Base-by-base conservation (phyloP, 495 filamentous ascomycete genomes). In the Acidomyces sp. region DNA sequence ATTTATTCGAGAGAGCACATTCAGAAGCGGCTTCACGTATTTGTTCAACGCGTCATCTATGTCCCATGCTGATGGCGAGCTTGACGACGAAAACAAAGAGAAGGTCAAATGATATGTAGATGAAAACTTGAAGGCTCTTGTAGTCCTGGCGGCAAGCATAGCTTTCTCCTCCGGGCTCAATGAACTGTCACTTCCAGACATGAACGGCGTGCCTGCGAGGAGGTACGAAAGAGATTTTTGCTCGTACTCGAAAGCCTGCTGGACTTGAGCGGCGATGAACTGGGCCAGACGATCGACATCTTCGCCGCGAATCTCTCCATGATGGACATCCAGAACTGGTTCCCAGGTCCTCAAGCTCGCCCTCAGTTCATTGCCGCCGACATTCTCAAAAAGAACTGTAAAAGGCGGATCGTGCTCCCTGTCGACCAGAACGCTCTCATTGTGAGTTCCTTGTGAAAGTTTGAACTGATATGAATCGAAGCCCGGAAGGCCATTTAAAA, bases 51-150 rank as follows among this genome's bases (percentile, higher is more conserved):
- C 86, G 28, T 69, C 63, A 50, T 93, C 82, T 34, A 96, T 85
- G 24, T 92, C 85, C 90, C 92, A 97, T 20, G 75, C 81, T 6
- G 81, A 90, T 6, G 90, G 92, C 6, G 66, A 56, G 1, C 77
- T 68, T 4, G 73, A 75, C 9, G 81, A 78, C 0, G 83, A 88
- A 53, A 97, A 96, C 0, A 97, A 69, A 1, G 92, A 96, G 56
- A 97, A 93, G 2, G 90, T 93, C 2, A 97, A 64, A 54, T 97
- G 90, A 55, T 97, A 97, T 6, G 84, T 94, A 13, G 88, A 75
- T 11, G 88, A 78, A 56, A 94, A 93, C 56, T 88, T 92, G 49
- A 95, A 69, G 3, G 87, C 83, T 37, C 86, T 65, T 1, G 83
- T 83, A 41, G 80, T 78, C 35, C 74, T 72, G 43, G 67, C 65